Evolutionary conservation across 164 flowering plant species (phyloP).

Genomic region (Umbellularia californica): DNA sequence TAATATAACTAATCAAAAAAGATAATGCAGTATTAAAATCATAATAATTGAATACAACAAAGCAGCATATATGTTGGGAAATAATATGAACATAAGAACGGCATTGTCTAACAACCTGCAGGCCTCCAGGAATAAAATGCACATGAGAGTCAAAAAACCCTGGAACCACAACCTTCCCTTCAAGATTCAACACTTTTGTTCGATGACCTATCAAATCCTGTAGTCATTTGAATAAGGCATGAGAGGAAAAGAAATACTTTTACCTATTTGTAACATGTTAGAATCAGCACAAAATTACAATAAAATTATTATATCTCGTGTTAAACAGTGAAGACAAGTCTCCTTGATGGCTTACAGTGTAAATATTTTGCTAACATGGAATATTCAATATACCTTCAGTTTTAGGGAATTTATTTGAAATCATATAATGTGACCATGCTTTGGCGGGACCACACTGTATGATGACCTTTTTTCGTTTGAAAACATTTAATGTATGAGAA

Average conservation of each 20-base stretch:
- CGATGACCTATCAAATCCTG: conserved; percentile 55
- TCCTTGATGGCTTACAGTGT: too few relatives aligned
- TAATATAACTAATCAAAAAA: background rate
- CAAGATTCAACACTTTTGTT: conserved; percentile 50
- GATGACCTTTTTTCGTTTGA: background rate
- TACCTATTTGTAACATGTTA: background rate
- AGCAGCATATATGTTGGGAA: background rate
- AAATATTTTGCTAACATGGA: background rate
- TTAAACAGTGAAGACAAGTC: background rate
- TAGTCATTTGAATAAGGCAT: conserved; percentile 16
- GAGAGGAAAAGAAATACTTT: background rate
- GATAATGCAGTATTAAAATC: background rate
- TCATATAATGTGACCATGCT: background rate
- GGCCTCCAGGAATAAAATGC: conserved; percentile 78
- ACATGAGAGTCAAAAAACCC: conserved; percentile 96
- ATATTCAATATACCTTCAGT: background rate
- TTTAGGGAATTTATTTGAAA: background rate
- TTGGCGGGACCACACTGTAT: background rate
- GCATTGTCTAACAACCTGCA: conserved; percentile 49
- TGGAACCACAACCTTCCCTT: conserved; percentile 83
- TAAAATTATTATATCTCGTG: background rate
- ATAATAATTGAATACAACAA: background rate
- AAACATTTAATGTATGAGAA: background rate
- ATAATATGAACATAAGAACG: background rate
- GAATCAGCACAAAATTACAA: background rate